Evolutionary conservation across 768 basidiomycete genomes (phyloP).

Genomic region (Chalciporus pseudorubinellus): DNA sequence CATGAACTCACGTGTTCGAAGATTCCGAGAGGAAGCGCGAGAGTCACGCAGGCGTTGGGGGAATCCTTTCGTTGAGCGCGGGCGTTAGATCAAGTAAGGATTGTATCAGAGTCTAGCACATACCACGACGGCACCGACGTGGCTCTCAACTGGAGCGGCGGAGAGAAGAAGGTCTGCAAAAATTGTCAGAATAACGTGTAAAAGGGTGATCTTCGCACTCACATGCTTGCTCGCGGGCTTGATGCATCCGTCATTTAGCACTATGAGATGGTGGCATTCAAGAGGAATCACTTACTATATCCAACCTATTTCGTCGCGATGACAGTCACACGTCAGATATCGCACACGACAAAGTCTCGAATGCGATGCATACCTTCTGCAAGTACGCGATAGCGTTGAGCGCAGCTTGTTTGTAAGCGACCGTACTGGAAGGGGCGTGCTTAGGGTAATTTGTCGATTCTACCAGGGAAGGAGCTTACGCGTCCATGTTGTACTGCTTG

Average conservation of each 20-base stretch:
- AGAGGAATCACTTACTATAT: conserved; percentile 51
- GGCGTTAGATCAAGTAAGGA: neutral
- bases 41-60: conserved; percentile 74
- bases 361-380: conserved; percentile 46
- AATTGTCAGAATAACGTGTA: neutral
- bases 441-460: neutral
- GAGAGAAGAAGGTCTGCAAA: conserved; percentile 60
- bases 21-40: conserved; percentile 74
- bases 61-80: conserved; percentile 47
- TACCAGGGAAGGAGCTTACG: conserved; percentile 38
- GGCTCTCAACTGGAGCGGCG: conserved; percentile 68
- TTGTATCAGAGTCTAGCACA: conserved; percentile 18
- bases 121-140: conserved; percentile 69
- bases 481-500: conserved; percentile 76
- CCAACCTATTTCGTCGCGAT: conserved; percentile 45
- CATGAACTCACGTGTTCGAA: conserved; percentile 58
- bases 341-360: neutral
- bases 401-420: conserved; percentile 79
- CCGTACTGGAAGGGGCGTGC: conserved; percentile 43
- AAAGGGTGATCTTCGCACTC: conserved; percentile 12
- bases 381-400: conserved; percentile 74
- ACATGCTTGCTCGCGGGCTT: conserved; percentile 82
- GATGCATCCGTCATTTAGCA: neutral
- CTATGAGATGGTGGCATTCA: neutral
- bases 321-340: conserved; percentile 1